Base-by-base conservation (phyloP, 164 flowering plant species). In the Chimonanthus salicifolius region DNA sequence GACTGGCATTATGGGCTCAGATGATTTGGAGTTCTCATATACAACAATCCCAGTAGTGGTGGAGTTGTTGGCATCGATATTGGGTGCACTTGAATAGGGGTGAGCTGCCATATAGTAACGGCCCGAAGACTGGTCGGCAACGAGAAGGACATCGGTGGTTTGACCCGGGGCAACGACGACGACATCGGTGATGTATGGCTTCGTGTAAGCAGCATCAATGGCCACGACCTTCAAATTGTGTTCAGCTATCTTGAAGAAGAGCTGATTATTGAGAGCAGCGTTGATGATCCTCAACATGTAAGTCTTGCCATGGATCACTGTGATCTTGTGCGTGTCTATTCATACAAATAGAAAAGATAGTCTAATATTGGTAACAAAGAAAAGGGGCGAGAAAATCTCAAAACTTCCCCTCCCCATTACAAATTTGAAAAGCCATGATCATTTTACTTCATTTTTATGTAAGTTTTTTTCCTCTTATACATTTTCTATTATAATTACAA, bases 261-360 rank as follows among this genome's bases (percentile, higher is more conserved):
- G 82, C 58, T 89, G 88, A 75, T 80, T 87, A 78, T 90, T 88
- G 86, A 92, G 87, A 79, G 92, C 97, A 82, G 92, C 91, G 80
- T 92, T 90, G 90, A 92, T 80, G n/a, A 92, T 86, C 2, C 92
- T 84, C 2, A 92, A 78, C 70, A 89, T 84, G 74, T 90, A 89
- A 2, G 89, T 90, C 71, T 84, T 85, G 49, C 94, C 96, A 8
- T 50, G 71, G n/a, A 18, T 72, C 44, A 92, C 94, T 2, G 74
- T 78, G 15, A 89, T 64, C 70, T 66, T 78, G 72, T 75, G 82
- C 4, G 79, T 88, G 3, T 76, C 94, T 91, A 80, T 11, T 18
- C 9, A n/a, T 21, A 44, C 13, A 66, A 66, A 44, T 8, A 45
- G 43, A 54, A 54, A 7, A 54, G 15, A 50, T 2, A 8, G 2